Percentiles rank a stretch among this genome's conserved stretches.
Conservation (phyloP, 2,329 filamentous ascomycete species). For the Venturia asperata region DNA sequence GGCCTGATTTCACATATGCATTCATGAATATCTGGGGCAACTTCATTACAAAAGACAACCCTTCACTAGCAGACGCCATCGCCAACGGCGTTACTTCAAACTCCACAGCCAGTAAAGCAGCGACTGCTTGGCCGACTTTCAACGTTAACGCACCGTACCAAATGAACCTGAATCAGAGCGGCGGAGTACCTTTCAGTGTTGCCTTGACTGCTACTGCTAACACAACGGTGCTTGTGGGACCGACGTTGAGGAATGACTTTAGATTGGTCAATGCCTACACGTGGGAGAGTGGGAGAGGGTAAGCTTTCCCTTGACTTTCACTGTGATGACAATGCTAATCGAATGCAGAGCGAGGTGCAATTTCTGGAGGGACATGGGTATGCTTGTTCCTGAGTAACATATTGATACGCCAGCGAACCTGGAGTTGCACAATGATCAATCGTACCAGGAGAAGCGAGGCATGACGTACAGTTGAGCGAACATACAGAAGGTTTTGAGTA, state of each 20-base stretch:
- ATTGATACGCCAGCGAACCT: background rate
- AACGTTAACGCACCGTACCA: background rate
- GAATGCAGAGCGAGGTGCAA: background rate
- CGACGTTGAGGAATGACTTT: slow-evolving; percentile 2
- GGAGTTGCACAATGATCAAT: too few relatives aligned
- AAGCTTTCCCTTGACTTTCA: background rate
- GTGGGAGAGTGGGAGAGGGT: slow-evolving; percentile 13
- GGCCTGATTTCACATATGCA: slow-evolving; percentile 1
- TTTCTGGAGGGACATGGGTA: background rate
- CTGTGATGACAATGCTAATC: background rate
- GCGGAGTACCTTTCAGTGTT: background rate
- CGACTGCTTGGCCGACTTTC: slow-evolving; percentile 6
- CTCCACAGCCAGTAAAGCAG: slow-evolving; percentile 4
- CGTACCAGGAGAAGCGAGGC: too few relatives aligned
- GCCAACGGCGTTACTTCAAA: background rate
- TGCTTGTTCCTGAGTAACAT: background rate
- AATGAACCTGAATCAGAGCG: slow-evolving; percentile 7
- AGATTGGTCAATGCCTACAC: slow-evolving; percentile 7
- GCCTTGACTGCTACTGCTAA: background rate
- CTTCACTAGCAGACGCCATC: background rate
- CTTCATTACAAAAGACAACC: background rate
- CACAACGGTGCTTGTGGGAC: background rate
- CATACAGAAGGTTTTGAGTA: too few relatives aligned
- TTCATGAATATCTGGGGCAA: slow-evolving; percentile 16
- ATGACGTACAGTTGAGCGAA: too few relatives aligned